Evolutionary conservation across 2,329 filamentous ascomycete species (phyloP), one percentile per base, ranked within the genome.

Genomic region (Alternaria dauci): DNA sequence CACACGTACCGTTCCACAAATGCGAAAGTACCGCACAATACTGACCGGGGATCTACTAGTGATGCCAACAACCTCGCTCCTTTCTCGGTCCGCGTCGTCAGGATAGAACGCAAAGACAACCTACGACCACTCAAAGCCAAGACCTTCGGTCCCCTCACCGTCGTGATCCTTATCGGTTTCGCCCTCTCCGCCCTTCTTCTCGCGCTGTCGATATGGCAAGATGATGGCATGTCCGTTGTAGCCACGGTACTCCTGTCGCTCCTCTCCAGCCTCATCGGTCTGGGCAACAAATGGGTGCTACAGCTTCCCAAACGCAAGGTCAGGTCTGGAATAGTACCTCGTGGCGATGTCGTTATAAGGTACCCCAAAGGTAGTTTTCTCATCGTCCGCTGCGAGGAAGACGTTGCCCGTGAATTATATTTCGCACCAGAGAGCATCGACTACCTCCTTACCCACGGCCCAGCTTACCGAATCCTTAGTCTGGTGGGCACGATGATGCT

Each of bases 331-430:
- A 47, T 42, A 1, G 76, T 77, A 1, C 81, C 81, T 3, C 69
- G 67, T 0, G 81, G 80, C 4, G 82, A 85, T 54, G 78, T 83
- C 0, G 81, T 85, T 1, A 83, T 85, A 36, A 77, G 82, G 16
- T 84, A 85, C 63, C 81, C 81, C 0, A 84, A 83, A 58, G 83
- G 83, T 36, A 82, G 77, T 61, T 85, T 83, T 60, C 74, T 85
- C 14, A 74, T 85, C 5, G 81, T 85, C 4, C 77, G 78, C 36
- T 85, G 83, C 64, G 69, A 78, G n/a, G 83, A 85, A 59, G 73
- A 82, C 4, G 79, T 84, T 2, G 82, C 83, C 3, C 76, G 83
- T 14, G 82, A 85, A 63, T 74, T 85, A 0, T 85, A 82, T 67
- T 85, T 85, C 62, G 82, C 83, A 4, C 83, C 82, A 0, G 83